These are phyloP conservation scores for Pichia sp. DNA, from an alignment of 1,139 yeast genomes.

Conservation along the genomic window DNA sequence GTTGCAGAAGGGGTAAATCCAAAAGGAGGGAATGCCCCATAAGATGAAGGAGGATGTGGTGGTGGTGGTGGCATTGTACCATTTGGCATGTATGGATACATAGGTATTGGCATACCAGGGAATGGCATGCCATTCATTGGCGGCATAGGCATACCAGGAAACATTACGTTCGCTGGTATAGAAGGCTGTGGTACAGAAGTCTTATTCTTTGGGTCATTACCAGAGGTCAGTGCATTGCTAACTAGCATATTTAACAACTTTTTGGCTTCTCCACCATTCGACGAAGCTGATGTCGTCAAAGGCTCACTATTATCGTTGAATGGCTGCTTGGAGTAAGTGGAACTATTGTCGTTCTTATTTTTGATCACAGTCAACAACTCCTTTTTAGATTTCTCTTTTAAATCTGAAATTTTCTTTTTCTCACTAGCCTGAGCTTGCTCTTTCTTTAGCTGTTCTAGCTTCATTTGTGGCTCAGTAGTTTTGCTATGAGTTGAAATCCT, in stretches of 20 bases:
- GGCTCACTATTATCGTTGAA: slow-evolving; percentile 3
- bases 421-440: too few relatives aligned
- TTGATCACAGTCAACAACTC: slow-evolving; percentile 6
- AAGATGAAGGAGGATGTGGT: neutral
- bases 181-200: neutral
- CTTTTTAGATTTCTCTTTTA: slow-evolving; percentile 14
- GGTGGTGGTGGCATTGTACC: slow-evolving; percentile 3
- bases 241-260: slow-evolving; percentile 25
- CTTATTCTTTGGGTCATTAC: slow-evolving; percentile 26
- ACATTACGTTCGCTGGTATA: too few relatives aligned
- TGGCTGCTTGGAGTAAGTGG: neutral
- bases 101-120: slow-evolving; percentile 4
- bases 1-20: neutral
- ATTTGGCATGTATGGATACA: slow-evolving; percentile 10
- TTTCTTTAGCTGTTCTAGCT: neutral
- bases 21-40: neutral
- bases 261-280: slow-evolving; percentile 16
- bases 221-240: slow-evolving; percentile 29
- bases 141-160: neutral
- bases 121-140: slow-evolving; percentile 5
- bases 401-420: slow-evolving; percentile 6
- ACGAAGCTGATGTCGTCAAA: neutral
- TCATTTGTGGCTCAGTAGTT: too few relatives aligned
- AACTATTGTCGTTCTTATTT: neutral
- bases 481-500: too few relatives aligned